Evolutionary conservation across 2,329 filamentous ascomycete species (phyloP).

Genomic region (Microsporum audouinii): DNA sequence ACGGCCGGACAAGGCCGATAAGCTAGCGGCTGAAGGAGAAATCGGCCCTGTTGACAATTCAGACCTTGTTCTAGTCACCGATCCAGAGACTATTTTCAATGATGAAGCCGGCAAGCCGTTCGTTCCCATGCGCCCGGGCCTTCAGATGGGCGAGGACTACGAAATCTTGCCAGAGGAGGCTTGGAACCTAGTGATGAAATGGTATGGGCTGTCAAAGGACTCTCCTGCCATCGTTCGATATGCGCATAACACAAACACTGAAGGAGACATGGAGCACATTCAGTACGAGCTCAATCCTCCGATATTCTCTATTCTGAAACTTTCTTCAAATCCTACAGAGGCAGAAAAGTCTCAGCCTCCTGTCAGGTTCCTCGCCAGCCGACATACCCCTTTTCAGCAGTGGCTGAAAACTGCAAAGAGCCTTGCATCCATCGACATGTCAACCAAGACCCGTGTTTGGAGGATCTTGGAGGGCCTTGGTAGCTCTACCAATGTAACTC

Average conservation of each 20-base stretch:
- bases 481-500: slow-evolving; percentile 35
- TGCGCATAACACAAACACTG: slow-evolving; percentile 61
- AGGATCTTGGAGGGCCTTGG: slow-evolving; percentile 42
- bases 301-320: slow-evolving; percentile 70
- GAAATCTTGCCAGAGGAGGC: slow-evolving; percentile 66
- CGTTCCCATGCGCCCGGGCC: slow-evolving; percentile 60
- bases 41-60: slow-evolving; percentile 81
- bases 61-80: slow-evolving; percentile 57
- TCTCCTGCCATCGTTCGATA: slow-evolving; percentile 62
- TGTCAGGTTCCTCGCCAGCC: slow-evolving; percentile 57
- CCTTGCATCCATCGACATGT: slow-evolving; percentile 53
- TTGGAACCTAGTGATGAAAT: slow-evolving; percentile 68
- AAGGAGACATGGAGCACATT: slow-evolving; percentile 53
- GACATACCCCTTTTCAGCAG: slow-evolving; percentile 56
- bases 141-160: slow-evolving; percentile 56
- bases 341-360: slow-evolving; percentile 51
- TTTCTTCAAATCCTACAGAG: slow-evolving; percentile 51
- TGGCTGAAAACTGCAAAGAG: slow-evolving; percentile 67
- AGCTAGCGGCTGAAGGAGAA: slow-evolving; percentile 49
- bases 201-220: slow-evolving; percentile 65
- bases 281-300: slow-evolving; percentile 76
- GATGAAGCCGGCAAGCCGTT: slow-evolving; percentile 45
- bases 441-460: slow-evolving; percentile 69
- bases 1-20: slow-evolving; percentile 44
- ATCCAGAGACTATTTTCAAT: slow-evolving; percentile 31